These are phyloP conservation scores for Hebeloma cylindrosporum DNA, from an alignment of 768 basidiomycete genomes.

Conservation along the genomic window DNA sequence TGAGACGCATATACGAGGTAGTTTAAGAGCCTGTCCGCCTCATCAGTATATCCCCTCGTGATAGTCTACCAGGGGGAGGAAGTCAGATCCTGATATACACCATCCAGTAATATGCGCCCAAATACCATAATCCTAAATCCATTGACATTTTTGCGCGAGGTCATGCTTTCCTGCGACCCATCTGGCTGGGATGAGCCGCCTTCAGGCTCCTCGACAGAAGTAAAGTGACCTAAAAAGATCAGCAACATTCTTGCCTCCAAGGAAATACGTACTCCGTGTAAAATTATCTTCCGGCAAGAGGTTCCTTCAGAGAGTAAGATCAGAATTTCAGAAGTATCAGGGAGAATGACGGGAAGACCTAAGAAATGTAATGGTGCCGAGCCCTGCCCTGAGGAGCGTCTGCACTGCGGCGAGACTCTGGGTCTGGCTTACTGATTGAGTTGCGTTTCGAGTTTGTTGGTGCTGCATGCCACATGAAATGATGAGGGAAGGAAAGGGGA, in stretches of 20 bases:
- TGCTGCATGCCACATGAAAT: constrained; percentile 29
- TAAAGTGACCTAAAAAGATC: constrained; percentile 49
- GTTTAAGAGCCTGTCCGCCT: constrained; percentile 80
- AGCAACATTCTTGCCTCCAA: not conserved
- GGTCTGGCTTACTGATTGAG: constrained; percentile 48
- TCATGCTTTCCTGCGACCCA: constrained; percentile 30
- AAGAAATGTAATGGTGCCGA: constrained; percentile 77
- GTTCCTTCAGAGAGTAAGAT: constrained; percentile 43
- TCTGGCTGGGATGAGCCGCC: constrained; percentile 35
- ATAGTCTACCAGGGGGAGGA: constrained; percentile 43
- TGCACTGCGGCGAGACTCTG: constrained; percentile 73
- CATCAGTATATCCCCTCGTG: constrained; percentile 74
- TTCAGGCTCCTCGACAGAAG: constrained; percentile 45
- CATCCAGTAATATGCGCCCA: not conserved
- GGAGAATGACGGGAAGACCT: constrained; percentile 40
- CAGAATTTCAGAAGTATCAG: constrained; percentile 9
- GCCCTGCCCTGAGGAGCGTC: constrained; percentile 67
- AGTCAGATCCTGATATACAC: not conserved
- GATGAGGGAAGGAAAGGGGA: not conserved
- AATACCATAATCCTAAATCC: constrained; percentile 69
- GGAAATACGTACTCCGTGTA: constrained; percentile 48
- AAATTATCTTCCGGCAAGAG: constrained; percentile 81
- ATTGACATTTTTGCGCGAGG: constrained; percentile 45
- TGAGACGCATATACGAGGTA: constrained; percentile 51
- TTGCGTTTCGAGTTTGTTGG: constrained; percentile 33